phyloP scores from a whole-genome alignment of 2,329 filamentous ascomycete genomes.

The Domatiomyces catenatus region DNA sequence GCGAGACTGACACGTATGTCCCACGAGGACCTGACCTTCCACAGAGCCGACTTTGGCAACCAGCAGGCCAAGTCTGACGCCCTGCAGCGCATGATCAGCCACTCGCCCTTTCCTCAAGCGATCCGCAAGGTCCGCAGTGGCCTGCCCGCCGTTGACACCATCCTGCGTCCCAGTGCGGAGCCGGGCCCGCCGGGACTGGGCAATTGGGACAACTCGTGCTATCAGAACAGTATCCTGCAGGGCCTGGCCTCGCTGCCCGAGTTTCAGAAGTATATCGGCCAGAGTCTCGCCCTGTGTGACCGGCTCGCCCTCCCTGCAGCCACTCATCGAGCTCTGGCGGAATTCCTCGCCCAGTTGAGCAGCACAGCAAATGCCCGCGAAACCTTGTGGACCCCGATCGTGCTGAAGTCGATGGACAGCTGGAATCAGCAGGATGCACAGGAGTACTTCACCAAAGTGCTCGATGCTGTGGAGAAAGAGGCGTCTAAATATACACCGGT shows the following conservation, averaged over 20 bases:
- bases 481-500: constrained; percentile 31
- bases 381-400: constrained; percentile 64
- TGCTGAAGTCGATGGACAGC: constrained; percentile 81
- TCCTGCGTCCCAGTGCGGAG: constrained; percentile 21
- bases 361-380: constrained; percentile 20
- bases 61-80: constrained; percentile 45
- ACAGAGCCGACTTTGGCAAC: constrained; percentile 21
- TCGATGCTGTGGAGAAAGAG: constrained; percentile 74
- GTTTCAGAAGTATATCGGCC: constrained; percentile 36
- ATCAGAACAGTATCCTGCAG: constrained; percentile 91
- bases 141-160: constrained; percentile 38
- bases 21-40: constrained; percentile 21
- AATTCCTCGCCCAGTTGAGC: constrained; percentile 54
- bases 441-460: constrained; percentile 83
- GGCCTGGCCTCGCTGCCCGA: constrained; percentile 60
- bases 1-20: constrained; percentile 25
- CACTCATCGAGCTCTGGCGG: constrained; percentile 47
- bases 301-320: constrained; percentile 15
- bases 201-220: constrained; percentile 92
- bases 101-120: constrained; percentile 44
- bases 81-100: constrained; percentile 48
- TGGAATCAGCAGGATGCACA: constrained; percentile 96
- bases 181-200: constrained; percentile 48
- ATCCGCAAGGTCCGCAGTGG: constrained; percentile 38
- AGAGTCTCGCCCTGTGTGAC: constrained; percentile 21